These are phyloP conservation scores for Yueomyces sinensis DNA, from an alignment of 805 yeast genomes.

Conservation along the genomic window DNA sequence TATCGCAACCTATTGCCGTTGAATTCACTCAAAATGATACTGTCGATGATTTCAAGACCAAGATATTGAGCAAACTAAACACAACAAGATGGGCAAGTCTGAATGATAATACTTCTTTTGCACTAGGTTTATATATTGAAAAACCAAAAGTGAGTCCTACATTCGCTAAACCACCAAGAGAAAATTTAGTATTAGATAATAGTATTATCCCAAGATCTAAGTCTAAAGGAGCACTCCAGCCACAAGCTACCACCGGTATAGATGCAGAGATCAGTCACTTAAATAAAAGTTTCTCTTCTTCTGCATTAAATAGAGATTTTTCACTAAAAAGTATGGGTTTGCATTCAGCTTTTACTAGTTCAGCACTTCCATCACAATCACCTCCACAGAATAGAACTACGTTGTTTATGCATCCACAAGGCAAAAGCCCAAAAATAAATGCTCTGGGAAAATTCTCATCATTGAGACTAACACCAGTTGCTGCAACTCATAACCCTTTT, in stretches of 20 bases:
- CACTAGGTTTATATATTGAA: conserved; percentile 31
- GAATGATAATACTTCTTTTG: conserved; percentile 51
- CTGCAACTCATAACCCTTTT: background rate
- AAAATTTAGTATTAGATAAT: background rate
- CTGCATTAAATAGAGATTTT: background rate
- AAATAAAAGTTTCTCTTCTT: background rate
- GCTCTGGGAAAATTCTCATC: background rate
- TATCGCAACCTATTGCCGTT: conserved; percentile 50
- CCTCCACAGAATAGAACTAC: background rate
- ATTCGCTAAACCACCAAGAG: background rate
- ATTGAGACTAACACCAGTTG: background rate
- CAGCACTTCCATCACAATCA: background rate
- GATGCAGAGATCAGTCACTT: background rate
- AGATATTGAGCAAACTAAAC: conserved; percentile 40
- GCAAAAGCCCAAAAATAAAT: background rate
- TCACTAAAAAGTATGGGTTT: background rate
- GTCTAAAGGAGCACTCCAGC: background rate
- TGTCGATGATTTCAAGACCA: conserved; percentile 69
- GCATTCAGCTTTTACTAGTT: background rate
- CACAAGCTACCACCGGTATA: background rate
- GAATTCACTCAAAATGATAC: conserved; percentile 47
- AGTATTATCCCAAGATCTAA: background rate
- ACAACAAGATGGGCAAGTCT: conserved; percentile 49
- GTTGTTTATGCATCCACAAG: background rate
- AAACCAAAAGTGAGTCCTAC: background rate